phyloP scores from a whole-genome alignment of 139 green algal species.

The Coccomyxa sp. region DNA sequence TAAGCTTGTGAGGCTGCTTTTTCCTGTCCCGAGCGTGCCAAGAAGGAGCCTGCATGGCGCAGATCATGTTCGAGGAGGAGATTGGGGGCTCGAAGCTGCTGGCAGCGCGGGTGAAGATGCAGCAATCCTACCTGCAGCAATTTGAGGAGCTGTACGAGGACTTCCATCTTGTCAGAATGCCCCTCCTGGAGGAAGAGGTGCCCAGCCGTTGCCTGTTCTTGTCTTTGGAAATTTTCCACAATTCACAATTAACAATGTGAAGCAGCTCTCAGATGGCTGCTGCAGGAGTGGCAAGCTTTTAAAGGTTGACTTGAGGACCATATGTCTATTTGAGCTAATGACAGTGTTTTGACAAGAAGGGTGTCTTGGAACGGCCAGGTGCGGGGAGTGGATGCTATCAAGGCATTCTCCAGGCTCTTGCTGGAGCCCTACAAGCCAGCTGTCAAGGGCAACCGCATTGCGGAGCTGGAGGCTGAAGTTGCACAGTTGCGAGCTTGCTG shows the following conservation, averaged over 20 bases:
- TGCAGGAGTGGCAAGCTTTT: not conserved
- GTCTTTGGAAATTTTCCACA: not conserved
- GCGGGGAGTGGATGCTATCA: conserved; percentile 57
- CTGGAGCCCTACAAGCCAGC: conserved; percentile 48
- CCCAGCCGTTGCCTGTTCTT: not conserved
- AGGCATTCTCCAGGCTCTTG: conserved; percentile 62
- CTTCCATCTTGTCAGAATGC: conserved; percentile 82
- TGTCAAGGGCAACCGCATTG: conserved; percentile 6
- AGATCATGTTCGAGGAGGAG: conserved; percentile 15
- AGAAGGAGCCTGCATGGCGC: not conserved
- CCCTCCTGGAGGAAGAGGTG: conserved; percentile 89
- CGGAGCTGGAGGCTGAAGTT: not conserved
- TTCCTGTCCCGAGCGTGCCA: too few species aligned
- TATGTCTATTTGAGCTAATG: not conserved
- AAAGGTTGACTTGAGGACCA: not conserved
- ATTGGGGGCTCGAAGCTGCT: conserved; percentile 59
- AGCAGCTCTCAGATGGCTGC: too few species aligned
- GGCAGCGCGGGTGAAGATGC: conserved; percentile 83
- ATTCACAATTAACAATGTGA: not conserved
- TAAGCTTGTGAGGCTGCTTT: not conserved
- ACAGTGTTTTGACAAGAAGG: not conserved
- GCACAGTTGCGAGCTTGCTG: not conserved
- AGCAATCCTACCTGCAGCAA: conserved; percentile 86
- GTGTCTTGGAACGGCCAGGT: conserved; percentile 36
- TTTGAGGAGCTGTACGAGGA: conserved; percentile 97